Evolutionary conservation across 2,329 filamentous ascomycete genomes (phyloP).

Genomic region (Rhynchosporium secalis): DNA sequence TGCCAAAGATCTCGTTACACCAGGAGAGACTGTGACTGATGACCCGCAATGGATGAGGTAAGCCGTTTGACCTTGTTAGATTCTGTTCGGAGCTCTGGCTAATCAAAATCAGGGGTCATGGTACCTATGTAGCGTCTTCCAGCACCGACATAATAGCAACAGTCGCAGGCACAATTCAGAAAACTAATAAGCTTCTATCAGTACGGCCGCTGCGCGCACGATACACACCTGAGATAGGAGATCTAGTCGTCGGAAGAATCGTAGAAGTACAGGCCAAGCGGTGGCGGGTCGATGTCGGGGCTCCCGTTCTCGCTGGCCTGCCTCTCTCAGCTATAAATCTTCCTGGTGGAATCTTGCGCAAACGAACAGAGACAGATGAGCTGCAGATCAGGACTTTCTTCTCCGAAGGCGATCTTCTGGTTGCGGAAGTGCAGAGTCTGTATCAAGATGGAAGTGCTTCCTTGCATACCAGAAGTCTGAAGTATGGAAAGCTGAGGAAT

Average conservation of each 20-base stretch:
- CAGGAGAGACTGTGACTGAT: constrained; percentile 82
- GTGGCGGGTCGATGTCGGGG: constrained; percentile 94
- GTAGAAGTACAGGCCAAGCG: constrained; percentile 90
- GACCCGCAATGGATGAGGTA: constrained; percentile 97
- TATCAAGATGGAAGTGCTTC: constrained; percentile 83
- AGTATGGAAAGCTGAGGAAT: constrained; percentile 94
- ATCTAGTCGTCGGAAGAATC: constrained; percentile 90
- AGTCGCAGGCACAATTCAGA: constrained; percentile 84
- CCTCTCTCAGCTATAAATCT: constrained; percentile 91
- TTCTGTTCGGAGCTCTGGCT: constrained; percentile 15
- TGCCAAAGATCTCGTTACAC: constrained; percentile 69
- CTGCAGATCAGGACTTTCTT: constrained; percentile 98
- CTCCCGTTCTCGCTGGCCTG: constrained; percentile 79
- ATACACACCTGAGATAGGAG: constrained; percentile 94
- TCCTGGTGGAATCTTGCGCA: constrained; percentile 86
- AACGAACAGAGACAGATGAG: constrained; percentile 93
- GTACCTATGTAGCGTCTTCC: constrained; percentile 71
- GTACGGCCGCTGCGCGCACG: constrained; percentile 87
- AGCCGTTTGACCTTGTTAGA: constrained; percentile 24
- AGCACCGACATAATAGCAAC: constrained; percentile 78
- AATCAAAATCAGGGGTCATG: constrained; percentile 69
- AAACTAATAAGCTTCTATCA: constrained; percentile 95
- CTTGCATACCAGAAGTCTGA: constrained; percentile 85
- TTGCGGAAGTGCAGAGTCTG: constrained; percentile 91
- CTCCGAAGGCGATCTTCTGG: constrained; percentile 87